Base-by-base conservation (phyloP, 495 filamentous ascomycete genomes). In the Elaphomyces granulatus region DNA sequence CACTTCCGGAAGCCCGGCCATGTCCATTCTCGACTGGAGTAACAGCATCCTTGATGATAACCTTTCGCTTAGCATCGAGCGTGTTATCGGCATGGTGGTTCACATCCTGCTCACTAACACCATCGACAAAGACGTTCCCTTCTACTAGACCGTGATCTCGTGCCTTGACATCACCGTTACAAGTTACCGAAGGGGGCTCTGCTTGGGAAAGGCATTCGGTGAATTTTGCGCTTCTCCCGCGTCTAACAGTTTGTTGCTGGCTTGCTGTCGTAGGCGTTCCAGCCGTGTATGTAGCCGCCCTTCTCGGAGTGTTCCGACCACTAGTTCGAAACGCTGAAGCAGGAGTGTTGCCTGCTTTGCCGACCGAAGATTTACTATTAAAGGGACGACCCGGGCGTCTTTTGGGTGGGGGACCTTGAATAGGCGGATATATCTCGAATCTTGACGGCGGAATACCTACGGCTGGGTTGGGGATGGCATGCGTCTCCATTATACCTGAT, bases 371-470 rank as follows among this genome's bases (percentile, higher is more conserved):
- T 28, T 45, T 47, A 7, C 37, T 36, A 15, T 54, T 53, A 40
- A 51, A 54, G 1, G 72, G 71, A n/a, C 73, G 67, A 17, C 67
- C 67, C 34, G 61, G 48, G 20, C 64, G 64, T 21, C 65, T 57
- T 44, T 59, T 61, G 15, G 60, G 54, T 1, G 59, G 46, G 1
- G 68, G 56, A 7, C 74, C 69, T 40, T 75, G 80, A n/a, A 86
- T 64, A 2, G 81, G 80, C 28, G 87, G 87, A 50, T 81, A 88
- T 34, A 93, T 75, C 49, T 92, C 81, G 56, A 90, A 94, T 42
- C 86, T 71, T 21, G 71, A 78, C 1, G 81, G 70, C 0, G 86
- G 83, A 36, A 94, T 86, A 30, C 66, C 61, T 10, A 53, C 52
- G 17, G 61, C 55, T 15, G 60, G 60, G 17, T 60, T 53, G 0